A percentile compares a stretch with the other conserved stretches of the same genome.
phyloP scores from a whole-genome alignment of 768 basidiomycete genomes.

The Calvatia gigantea region DNA sequence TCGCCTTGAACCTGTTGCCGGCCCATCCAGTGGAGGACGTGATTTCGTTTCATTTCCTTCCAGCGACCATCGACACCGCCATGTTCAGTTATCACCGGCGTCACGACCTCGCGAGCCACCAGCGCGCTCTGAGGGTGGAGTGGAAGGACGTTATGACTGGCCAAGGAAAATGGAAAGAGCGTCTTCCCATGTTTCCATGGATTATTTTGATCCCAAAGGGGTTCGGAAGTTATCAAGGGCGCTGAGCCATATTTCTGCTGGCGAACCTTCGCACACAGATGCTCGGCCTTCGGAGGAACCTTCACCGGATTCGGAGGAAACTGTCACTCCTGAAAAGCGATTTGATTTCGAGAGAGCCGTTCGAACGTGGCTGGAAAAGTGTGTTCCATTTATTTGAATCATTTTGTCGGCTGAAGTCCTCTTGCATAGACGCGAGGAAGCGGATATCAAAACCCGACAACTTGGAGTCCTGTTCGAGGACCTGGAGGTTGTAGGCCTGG shows the following conservation, averaged over 20 bases:
- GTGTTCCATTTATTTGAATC: slow-evolving; percentile 12
- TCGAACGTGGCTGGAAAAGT: slow-evolving; percentile 29
- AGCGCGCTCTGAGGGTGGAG: background rate
- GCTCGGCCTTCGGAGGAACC: slow-evolving; percentile 15
- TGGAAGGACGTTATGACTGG: background rate
- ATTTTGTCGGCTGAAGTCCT: background rate
- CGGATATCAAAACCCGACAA: slow-evolving; percentile 46
- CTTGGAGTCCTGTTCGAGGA: slow-evolving; percentile 61
- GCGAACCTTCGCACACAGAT: slow-evolving; percentile 3
- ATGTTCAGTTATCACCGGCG: background rate
- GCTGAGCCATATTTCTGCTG: slow-evolving; percentile 25
- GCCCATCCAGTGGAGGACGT: background rate
- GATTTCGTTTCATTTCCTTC: background rate
- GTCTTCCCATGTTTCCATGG: slow-evolving; percentile 34
- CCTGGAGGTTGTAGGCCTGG: slow-evolving; percentile 57
- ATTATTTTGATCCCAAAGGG: slow-evolving; percentile 54
- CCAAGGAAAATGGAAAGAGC: background rate
- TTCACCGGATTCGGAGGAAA: slow-evolving; percentile 22
- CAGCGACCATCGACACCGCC: background rate
- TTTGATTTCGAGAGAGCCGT: slow-evolving; percentile 37
- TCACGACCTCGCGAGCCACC: background rate
- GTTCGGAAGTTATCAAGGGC: slow-evolving; percentile 36
- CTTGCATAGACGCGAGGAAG: slow-evolving; percentile 39
- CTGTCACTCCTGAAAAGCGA: slow-evolving; percentile 22
- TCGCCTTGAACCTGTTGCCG: background rate